Evolutionary conservation across 2,329 filamentous ascomycete species (phyloP).

Genomic region (Apiospora koreana): DNA sequence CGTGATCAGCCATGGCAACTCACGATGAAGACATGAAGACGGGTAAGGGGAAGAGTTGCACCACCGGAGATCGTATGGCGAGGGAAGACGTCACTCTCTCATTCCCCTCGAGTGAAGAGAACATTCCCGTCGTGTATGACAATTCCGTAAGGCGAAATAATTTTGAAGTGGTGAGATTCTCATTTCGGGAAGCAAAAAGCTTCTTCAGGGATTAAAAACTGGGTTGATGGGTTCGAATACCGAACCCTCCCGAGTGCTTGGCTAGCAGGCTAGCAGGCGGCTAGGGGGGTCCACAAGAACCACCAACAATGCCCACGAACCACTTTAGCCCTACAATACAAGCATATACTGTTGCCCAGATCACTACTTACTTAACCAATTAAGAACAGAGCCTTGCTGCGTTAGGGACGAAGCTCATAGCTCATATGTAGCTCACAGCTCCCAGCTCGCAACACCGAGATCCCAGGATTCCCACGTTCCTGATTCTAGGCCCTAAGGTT

Average conservation of each 20-base stretch:
- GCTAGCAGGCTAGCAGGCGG: too few species aligned
- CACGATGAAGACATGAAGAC: not conserved
- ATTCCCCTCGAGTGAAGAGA: not conserved
- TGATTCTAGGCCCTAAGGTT: not conserved
- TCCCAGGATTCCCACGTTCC: not conserved
- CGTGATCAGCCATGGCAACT: not conserved
- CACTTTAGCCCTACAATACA: not conserved
- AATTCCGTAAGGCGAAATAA: not conserved
- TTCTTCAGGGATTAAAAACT: not conserved
- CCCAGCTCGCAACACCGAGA: not conserved
- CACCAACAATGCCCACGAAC: not conserved
- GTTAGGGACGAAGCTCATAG: not conserved
- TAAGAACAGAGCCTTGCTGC: not conserved
- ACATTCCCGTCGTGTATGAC: not conserved
- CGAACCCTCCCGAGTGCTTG: slow-evolving; percentile 11
- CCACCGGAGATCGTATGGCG: not conserved
- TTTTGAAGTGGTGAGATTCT: not conserved
- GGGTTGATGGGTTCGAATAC: not conserved
- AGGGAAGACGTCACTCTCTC: not conserved
- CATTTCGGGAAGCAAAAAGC: not conserved
- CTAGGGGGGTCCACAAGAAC: not conserved
- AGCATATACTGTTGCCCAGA: not conserved
- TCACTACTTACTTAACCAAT: not conserved
- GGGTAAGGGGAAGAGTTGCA: not conserved
- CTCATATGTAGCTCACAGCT: not conserved